A percentile compares a stretch with the other conserved stretches of the same genome.
These are phyloP conservation scores for Diplotaxis tenuifolia DNA, from an alignment of 345 rosid species.

Conservation along the genomic window DNA sequence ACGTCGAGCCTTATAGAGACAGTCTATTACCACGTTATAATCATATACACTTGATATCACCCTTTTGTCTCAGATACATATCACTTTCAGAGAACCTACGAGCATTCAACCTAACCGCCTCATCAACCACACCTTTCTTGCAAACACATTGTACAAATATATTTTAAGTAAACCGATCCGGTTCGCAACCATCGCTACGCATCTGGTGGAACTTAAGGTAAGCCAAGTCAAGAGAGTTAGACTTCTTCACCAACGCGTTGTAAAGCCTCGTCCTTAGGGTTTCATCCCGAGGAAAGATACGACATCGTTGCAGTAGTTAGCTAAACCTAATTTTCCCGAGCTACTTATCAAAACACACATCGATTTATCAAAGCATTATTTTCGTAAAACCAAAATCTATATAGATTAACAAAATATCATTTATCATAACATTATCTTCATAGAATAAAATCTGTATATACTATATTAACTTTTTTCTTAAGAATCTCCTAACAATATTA, in stretches of 20 bases:
- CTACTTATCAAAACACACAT: constrained; percentile 73
- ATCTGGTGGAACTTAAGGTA: constrained; percentile 91
- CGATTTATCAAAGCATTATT: no score
- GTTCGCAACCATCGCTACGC: constrained; percentile 68
- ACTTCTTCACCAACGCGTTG: constrained; percentile 77
- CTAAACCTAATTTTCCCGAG: constrained; percentile 89
- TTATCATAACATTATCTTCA: no score
- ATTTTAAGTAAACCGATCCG: constrained; percentile 88
- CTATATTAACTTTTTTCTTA: no score
- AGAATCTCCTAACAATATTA: background rate
- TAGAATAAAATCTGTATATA: no score
- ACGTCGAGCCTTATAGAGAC: constrained; percentile 67
- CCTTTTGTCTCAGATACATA: constrained; percentile 49
- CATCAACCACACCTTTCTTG: constrained; percentile 71
- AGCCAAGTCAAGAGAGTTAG: constrained; percentile 83
- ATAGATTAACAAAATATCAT: no score
- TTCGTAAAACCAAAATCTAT: no score
- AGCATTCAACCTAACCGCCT: constrained; percentile 61
- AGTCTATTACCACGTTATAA: constrained; percentile 71
- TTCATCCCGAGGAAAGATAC: constrained; percentile 69
- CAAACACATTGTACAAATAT: constrained; percentile 89
- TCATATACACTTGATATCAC: constrained; percentile 49
- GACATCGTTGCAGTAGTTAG: constrained; percentile 74
- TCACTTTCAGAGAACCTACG: constrained; percentile 54
- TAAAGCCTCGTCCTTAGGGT: constrained; percentile 80